Base-by-base conservation (phyloP, 148 eudicot genomes). In the Silene uniflora region DNA sequence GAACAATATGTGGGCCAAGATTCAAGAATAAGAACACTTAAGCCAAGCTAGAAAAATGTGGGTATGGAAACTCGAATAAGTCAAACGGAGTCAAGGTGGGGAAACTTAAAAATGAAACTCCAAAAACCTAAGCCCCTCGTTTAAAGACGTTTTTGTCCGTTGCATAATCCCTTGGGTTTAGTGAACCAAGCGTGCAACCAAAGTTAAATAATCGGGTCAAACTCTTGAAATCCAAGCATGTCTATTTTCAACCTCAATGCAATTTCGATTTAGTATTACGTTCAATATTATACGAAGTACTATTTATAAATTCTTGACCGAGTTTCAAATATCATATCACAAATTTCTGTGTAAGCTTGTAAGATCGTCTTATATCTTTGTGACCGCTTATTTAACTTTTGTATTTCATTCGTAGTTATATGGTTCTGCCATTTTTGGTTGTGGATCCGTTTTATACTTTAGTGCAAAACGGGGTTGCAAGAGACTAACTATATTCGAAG, bases 141-240 rank as follows among this genome's bases (percentile, higher is more conserved):
- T 86, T 82, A 67, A 29, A 83, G 64, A 81, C 84, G 68, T 65
- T 88, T 73, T 79, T 85, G 88, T 88, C 87, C 85, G 78, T 76
- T 79, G 60, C 80, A 72, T 49, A 76, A 75, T 80, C 69, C 88
- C 83, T 86, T 42, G 89, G 88, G 47, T 83, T 87, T 83, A 83
- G 83, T 82, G 80, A 62, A 82, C 89, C 93, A 84, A 73, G 80
- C 93, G 89, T 90, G 91, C 85, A 81, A 77, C 84, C 84, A 12
- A 73, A 73, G 70, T 77, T 77, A 55, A 65, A 73, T 64, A 44
- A 22, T 73, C 58, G 80, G 81, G 83, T 81, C 80, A 84, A 82
- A 88, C 74, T 86, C 82, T 83, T 82, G 81, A 84, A 83, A 68
- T 67, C 83, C 81, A 80, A 81, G 80, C 81, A 69, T 70, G 62